Evolutionary conservation across 176 grass and related monocot genomes (phyloP), one percentile per base, ranked within the genome.

Genomic region (Panicum miliaceum): DNA sequence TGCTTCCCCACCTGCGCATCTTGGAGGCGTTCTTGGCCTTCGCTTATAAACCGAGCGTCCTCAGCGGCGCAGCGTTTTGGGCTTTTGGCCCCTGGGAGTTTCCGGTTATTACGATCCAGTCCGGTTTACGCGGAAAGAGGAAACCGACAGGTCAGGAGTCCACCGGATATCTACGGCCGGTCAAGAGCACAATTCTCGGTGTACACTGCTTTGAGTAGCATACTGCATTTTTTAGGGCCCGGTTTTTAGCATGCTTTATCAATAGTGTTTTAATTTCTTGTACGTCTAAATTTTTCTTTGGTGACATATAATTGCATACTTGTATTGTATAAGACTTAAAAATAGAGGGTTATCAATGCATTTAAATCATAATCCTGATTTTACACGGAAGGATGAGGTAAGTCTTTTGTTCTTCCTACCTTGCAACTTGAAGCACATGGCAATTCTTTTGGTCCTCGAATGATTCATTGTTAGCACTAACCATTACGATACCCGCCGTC

Each of bases 11-110:
- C 73, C 84, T 78, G 64, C 64, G 62, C 56, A 56, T 86, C 78
- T 41, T 67, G 66, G 76, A 71, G 65, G 68, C 56, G 88, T 77
- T 77, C 71, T 90, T 64, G 83, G 78, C 67, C 84, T 52, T 60
- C 2, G 84, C 67, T 77, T 90, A 90, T 83, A 86, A 83, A 83
- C 56, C 66, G 64, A 82, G 72, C 46, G 54, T 2, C 59, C n/a
- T 12, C 35, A 73, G 67, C 54, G 60, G 77, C 77, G 69, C 70
- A 43, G 71, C 68, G 23, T 43, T 73, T n/a, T 48, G 12, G 19
- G 11, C 79, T 43, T 73, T 18, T 32, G 8, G 10, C 20, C 84
- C 84, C 57, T 35, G 0, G 0, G 7, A 12, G 9, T 74, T 38
- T 83, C 2, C 12, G 0, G 19, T 74, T 86, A 83, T 90, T 68